These are phyloP conservation scores for Cryptomeria japonica DNA, from an alignment of 75 land plant species.

Conservation along the genomic window DNA sequence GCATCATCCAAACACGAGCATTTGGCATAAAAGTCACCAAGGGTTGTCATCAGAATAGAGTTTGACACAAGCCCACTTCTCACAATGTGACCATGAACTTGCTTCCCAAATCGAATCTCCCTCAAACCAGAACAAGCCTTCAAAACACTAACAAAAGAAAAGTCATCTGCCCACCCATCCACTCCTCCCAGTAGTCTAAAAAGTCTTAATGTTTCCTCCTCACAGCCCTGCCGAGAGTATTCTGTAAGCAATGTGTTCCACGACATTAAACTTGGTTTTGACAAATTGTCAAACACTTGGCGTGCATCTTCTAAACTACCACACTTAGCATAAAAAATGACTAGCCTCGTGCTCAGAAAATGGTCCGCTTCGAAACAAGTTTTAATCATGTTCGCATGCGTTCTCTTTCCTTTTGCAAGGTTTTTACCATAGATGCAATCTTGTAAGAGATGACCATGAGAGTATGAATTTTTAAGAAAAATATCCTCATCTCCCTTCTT, in stretches of 20 bases:
- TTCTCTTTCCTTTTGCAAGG: background rate
- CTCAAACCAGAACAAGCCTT: slow-evolving; percentile 15
- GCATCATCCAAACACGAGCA: slow-evolving; percentile 14
- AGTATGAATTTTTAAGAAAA: background rate
- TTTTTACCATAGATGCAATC: background rate
- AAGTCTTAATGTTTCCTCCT: slow-evolving; percentile 5
- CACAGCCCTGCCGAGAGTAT: slow-evolving; percentile 10
- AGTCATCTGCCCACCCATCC: background rate
- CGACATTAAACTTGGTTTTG: slow-evolving; percentile 6
- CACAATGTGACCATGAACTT: slow-evolving; percentile 9
- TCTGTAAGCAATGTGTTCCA: slow-evolving; percentile 15
- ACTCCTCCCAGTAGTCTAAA: background rate
- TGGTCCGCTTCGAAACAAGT: background rate
- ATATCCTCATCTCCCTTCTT: background rate
- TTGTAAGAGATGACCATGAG: background rate
- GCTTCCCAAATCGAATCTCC: background rate
- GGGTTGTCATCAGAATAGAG: slow-evolving; percentile 21
- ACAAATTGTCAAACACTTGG: slow-evolving; percentile 12
- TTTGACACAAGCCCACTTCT: background rate
- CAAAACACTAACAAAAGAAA: slow-evolving; percentile 8
- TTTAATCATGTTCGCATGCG: background rate
- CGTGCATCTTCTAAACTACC: slow-evolving; percentile 12
- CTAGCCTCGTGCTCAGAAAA: slow-evolving; percentile 8
- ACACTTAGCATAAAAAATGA: slow-evolving; percentile 19
- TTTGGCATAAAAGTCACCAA: slow-evolving; percentile 26